Percentiles rank a stretch among this genome's conserved stretches.
Evolutionary conservation across 2,329 filamentous ascomycete genomes (phyloP).

Genomic region (Ascomycota sp.): DNA sequence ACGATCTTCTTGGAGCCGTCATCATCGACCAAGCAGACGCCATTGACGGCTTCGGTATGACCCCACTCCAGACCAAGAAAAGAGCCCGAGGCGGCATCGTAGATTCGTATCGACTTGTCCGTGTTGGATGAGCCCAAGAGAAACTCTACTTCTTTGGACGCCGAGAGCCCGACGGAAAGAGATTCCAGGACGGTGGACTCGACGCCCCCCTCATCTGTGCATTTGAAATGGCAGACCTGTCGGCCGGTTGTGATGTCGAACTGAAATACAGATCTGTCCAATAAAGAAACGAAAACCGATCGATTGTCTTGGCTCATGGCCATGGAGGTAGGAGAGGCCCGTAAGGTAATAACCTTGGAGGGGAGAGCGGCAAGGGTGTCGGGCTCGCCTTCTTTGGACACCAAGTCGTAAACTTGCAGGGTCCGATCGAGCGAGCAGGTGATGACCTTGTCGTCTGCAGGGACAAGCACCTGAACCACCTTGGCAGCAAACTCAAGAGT

Average conservation of each 20-base stretch:
- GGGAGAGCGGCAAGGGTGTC: constrained; percentile 56
- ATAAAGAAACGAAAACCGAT: constrained; percentile 33
- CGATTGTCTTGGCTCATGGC: constrained; percentile 39
- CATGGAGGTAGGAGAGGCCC: constrained; percentile 74
- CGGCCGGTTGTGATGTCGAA: constrained; percentile 46
- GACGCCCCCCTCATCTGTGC: constrained; percentile 53
- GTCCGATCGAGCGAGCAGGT: constrained; percentile 81
- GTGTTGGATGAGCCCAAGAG: constrained; percentile 79
- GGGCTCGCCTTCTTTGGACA: constrained; percentile 41
- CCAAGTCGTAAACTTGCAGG: constrained; percentile 57
- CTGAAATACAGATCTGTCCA: constrained; percentile 37
- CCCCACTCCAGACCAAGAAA: constrained; percentile 83
- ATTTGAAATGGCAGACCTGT: constrained; percentile 53
- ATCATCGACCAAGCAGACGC: constrained; percentile 47
- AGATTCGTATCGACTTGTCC: constrained; percentile 84
- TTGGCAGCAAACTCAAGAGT: constrained; percentile 83
- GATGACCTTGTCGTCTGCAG: constrained; percentile 51
- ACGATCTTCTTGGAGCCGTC: constrained; percentile 36
- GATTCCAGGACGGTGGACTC: constrained; percentile 72
- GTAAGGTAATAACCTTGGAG: constrained; percentile 55
- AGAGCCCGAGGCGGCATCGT: constrained; percentile 52
- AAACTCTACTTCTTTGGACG: constrained; percentile 33
- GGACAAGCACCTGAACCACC: constrained; percentile 52
- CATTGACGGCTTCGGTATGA: constrained; percentile 82
- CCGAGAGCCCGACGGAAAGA: constrained; percentile 39